Percentiles rank a stretch among this genome's conserved stretches.
These are phyloP conservation scores for Lodderomyces orthopsilosis DNA, from an alignment of 1,139 yeast genomes.

Conservation along the genomic window DNA sequence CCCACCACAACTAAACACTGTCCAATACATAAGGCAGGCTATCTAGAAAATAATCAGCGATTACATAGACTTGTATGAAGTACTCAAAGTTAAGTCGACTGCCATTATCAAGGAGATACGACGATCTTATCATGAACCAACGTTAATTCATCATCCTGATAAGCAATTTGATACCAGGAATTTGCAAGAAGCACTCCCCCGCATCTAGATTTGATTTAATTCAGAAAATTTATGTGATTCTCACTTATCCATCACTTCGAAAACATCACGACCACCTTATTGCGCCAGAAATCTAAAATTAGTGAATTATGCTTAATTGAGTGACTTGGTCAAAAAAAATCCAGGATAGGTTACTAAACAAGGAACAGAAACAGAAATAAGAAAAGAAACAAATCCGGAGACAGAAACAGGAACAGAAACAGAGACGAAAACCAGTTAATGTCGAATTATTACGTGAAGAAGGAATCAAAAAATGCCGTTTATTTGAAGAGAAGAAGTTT, in stretches of 20 bases:
- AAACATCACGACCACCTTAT: constrained; percentile 36
- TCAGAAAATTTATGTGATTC: constrained; percentile 37
- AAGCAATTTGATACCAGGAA: constrained; percentile 31
- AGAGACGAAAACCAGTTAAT: constrained; percentile 10
- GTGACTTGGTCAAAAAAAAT: too few species aligned
- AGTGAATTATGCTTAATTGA: too few species aligned
- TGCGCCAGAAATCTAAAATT: background rate
- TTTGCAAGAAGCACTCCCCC: constrained; percentile 15
- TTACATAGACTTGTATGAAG: constrained; percentile 34
- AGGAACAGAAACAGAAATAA: too few species aligned
- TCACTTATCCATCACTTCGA: constrained; percentile 30
- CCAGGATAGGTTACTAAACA: too few species aligned
- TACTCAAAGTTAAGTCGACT: constrained; percentile 23
- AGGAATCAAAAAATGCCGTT: constrained; percentile 27
- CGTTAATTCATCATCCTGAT: constrained; percentile 71
- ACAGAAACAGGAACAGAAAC: constrained; percentile 2
- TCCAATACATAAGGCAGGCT: too few species aligned
- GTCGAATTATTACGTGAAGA: constrained; percentile 31
- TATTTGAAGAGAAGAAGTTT: constrained; percentile 15
- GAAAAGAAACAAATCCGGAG: too few species aligned
- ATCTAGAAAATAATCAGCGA: too few species aligned
- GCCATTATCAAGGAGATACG: constrained; percentile 52
- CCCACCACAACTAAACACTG: too few species aligned
- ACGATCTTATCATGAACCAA: constrained; percentile 79
- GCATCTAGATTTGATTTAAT: constrained; percentile 37